Conservation (phyloP, 2,329 filamentous ascomycete species). For the Aspergillus chevalieri region DNA sequence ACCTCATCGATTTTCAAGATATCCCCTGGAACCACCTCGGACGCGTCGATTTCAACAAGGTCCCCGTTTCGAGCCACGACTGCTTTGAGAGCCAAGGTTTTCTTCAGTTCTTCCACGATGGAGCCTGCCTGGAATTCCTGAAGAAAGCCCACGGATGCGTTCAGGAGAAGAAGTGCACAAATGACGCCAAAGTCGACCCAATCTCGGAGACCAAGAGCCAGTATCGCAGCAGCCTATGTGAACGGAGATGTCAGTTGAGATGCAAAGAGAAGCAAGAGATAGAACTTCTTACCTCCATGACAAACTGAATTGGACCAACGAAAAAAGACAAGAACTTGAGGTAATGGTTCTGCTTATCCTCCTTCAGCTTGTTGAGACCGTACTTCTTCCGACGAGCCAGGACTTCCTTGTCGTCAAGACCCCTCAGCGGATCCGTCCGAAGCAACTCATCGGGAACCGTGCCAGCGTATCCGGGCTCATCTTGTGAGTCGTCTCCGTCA, state of each 20-base stretch:
- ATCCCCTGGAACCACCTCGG: conserved; percentile 82
- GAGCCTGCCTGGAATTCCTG: conserved; percentile 87
- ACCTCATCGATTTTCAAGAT: conserved; percentile 80
- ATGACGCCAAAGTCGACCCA: conserved; percentile 96
- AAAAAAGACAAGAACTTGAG: conserved; percentile 81
- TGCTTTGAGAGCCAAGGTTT: conserved; percentile 81
- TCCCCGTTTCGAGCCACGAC: conserved; percentile 76
- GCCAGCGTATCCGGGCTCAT: conserved; percentile 49
- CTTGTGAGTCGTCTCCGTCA: conserved; percentile 55
- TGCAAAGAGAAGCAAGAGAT: neutral
- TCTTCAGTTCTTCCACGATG: conserved; percentile 86
- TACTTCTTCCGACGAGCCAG: conserved; percentile 59
- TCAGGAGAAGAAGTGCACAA: conserved; percentile 73
- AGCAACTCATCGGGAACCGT: conserved; percentile 68
- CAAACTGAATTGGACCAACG: conserved; percentile 83
- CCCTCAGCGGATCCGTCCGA: conserved; percentile 65
- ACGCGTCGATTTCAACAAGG: conserved; percentile 72
- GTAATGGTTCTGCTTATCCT: conserved; percentile 78
- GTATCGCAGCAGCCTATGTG: conserved; percentile 61
- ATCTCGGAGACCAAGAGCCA: conserved; percentile 76
- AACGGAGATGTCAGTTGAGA: conserved; percentile 1
- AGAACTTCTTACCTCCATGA: conserved; percentile 68
- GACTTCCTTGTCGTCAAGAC: conserved; percentile 69
- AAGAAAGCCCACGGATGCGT: conserved; percentile 78
- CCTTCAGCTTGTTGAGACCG: conserved; percentile 84